Evolutionary conservation across 169 alveolate genomes (phyloP), one percentile per base, ranked within the genome.

Genomic region (Eimeria necatrix): DNA sequence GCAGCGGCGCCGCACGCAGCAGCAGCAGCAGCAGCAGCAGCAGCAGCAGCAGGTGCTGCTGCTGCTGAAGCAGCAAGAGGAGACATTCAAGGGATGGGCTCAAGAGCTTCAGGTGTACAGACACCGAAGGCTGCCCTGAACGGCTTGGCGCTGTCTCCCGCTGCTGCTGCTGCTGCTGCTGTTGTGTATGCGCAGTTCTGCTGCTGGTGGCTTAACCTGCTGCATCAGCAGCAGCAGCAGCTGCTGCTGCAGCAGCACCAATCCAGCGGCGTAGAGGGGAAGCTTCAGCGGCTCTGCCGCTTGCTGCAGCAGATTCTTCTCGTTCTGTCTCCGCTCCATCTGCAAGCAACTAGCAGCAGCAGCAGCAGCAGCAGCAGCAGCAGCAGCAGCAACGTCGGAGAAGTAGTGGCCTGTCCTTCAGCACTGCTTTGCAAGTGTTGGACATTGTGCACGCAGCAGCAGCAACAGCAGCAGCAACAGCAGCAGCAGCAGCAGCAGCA

Each of bases 141-240:
- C 12, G 14, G 0, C n/a, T 41, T 8, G 48, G 48, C 12, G 0
- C 26, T 68, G 12, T 68, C 48, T 41, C 1, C 49, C 9, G 14
- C 48, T 18, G 51, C n/a, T 74, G 85, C 85, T 46, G 85, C 14
- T 74, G 85, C 85, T 16, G 52, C 24, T 0, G 89, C 89, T 14
- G 68, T 56, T 18, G 4, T 51, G 20, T 80, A 80, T 48, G 89
- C 71, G 2, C 71, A 80, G 89, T 68, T 80, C 52, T 80, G 71
- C 89, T 49, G 89, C 49, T 80, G 56, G 89, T 48, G 48, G 61
- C 70, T 80, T 1, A 24, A 80, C 7, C 89, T 48, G 49, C 70
- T 80, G 60, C 56, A n/a, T 26, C 89, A 80, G 61, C 89, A 80
- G 70, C 89, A 80, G 70, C 71, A n/a, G 71, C 89, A 48, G 89